Evolutionary conservation across 306 rosid genomes (phyloP).

Genomic region (Astragalus membranaceus): DNA sequence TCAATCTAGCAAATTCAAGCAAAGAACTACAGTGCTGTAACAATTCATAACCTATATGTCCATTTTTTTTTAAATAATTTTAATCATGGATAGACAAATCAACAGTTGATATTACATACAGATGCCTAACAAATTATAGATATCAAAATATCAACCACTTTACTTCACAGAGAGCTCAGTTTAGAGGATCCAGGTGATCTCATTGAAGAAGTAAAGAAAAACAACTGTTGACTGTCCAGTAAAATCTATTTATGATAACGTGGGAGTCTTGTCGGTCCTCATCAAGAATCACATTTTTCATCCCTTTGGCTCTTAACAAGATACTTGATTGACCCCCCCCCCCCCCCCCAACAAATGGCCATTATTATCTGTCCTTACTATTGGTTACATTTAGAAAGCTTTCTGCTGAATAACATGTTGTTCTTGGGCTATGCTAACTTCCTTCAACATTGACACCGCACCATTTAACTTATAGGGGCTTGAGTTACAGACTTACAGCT

Average conservation of each 20-base stretch:
- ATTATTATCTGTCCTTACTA: not conserved
- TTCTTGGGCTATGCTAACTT: not conserved
- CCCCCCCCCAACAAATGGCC: no score
- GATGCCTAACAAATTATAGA: no score
- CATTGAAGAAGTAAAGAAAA: not conserved
- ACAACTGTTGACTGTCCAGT: not conserved
- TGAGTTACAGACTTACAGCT: conserved; percentile 40
- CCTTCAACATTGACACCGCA: not conserved
- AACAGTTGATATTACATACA: no score
- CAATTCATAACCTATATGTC: no score
- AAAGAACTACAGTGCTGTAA: no score
- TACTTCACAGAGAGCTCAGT: no score
- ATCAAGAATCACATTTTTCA: not conserved
- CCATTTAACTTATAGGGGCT: conserved; percentile 28
- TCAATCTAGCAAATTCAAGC: no score
- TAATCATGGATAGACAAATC: no score
- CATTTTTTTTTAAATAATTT: no score
- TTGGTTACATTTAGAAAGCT: not conserved
- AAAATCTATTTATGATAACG: not conserved
- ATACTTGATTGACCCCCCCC: not conserved
- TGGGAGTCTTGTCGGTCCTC: not conserved
- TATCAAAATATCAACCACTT: no score
- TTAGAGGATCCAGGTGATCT: not conserved
- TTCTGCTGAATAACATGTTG: not conserved
- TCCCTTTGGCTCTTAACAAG: not conserved